Conservation (phyloP, 1,284 basidiomycete species). For the Lentinula novae-zelandiae region DNA sequence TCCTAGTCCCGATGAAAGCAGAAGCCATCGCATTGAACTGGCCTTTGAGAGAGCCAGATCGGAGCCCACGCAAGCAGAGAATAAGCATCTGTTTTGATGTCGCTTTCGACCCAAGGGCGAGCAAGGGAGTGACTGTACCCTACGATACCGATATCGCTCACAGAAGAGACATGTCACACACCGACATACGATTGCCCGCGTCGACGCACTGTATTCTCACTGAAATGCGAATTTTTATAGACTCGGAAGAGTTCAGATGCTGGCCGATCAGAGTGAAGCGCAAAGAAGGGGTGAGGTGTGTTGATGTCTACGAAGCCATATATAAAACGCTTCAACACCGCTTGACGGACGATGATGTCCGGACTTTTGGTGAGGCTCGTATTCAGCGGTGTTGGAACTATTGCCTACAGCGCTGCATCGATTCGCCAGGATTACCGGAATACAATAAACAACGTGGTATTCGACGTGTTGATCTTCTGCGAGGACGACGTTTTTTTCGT, state of each 20-base stretch:
- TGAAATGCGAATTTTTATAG: slow-evolving; percentile 6
- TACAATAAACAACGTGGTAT: slow-evolving; percentile 38
- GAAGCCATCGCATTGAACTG: slow-evolving; percentile 12
- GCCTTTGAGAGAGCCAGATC: slow-evolving; percentile 7
- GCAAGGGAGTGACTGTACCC: slow-evolving; percentile 3
- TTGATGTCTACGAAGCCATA: slow-evolving; percentile 54
- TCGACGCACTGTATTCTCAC: slow-evolving; percentile 9
- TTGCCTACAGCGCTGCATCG: slow-evolving; percentile 43
- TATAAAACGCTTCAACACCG: slow-evolving; percentile 40
- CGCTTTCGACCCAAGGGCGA: slow-evolving; percentile 9
- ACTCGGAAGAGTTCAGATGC: neutral
- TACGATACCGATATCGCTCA: neutral
- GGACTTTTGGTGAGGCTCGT: slow-evolving; percentile 23
- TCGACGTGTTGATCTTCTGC: slow-evolving; percentile 47
- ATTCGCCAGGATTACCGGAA: slow-evolving; percentile 31
- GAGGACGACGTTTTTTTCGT: slow-evolving; percentile 41
- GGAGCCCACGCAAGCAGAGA: neutral
- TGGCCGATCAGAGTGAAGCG: slow-evolving; percentile 45
- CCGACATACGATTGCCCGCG: neutral
- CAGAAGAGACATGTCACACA: neutral
- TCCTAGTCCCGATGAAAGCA: slow-evolving; percentile 7
- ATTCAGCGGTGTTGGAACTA: slow-evolving; percentile 32
- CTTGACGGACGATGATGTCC: slow-evolving; percentile 37
- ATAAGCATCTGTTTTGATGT: slow-evolving; percentile 6
- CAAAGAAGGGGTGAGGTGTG: slow-evolving; percentile 38